Evolutionary conservation across 345 rosid genomes (phyloP).

Genomic region (Euphorbia lathyris): DNA sequence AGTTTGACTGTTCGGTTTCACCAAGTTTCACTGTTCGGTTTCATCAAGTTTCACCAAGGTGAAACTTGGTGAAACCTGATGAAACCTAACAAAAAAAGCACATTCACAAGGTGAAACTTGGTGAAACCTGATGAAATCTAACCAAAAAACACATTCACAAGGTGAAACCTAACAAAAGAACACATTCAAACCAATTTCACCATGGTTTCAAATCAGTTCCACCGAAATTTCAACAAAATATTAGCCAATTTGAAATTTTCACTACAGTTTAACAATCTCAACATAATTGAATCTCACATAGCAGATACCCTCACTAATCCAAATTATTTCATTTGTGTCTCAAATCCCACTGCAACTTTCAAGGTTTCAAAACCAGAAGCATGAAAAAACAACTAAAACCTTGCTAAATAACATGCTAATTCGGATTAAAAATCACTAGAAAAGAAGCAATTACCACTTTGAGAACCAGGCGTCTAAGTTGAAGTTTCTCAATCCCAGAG

Average conservation of each 20-base stretch:
- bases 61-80: too few species aligned
- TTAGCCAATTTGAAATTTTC: not conserved
- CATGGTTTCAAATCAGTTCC: too few species aligned
- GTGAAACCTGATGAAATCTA: too few species aligned
- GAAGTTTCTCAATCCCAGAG: conserved; percentile 77
- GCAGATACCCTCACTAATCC: not conserved
- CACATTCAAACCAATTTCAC: too few species aligned
- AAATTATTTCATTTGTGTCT: not conserved
- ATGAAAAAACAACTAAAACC: not conserved
- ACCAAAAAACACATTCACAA: too few species aligned
- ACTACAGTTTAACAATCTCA: not conserved
- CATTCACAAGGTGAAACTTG: too few species aligned
- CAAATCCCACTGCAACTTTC: not conserved
- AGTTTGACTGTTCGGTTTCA: too few species aligned
- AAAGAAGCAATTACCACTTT: conserved; percentile 56
- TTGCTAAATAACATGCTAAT: not conserved
- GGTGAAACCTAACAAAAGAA: too few species aligned
- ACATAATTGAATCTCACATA: not conserved
- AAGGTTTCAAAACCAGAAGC: not conserved
- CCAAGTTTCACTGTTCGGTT: too few species aligned
- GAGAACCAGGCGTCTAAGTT: conserved; percentile 71
- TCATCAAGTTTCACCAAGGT: too few species aligned
- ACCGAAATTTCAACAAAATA: too few species aligned
- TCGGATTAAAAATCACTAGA: not conserved
- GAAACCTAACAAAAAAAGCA: too few species aligned